These are phyloP conservation scores for Naganishia albida DNA, from an alignment of 1,284 basidiomycete genomes.

Conservation along the genomic window DNA sequence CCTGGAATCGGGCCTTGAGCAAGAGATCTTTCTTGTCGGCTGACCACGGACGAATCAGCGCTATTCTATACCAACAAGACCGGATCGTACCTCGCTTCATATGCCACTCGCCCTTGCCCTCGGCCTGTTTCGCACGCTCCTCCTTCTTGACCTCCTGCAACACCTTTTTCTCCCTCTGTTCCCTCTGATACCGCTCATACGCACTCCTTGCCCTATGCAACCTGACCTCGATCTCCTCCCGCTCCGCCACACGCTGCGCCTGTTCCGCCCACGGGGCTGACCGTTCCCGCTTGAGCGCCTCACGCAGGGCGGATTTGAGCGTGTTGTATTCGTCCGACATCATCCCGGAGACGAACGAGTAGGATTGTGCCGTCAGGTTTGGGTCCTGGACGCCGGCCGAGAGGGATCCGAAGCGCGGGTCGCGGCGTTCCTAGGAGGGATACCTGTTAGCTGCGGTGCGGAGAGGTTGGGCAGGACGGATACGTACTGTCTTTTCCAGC, in stretches of 20 bases:
- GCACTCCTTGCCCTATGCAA: conserved; percentile 75
- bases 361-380: conserved; percentile 71
- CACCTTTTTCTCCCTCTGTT: conserved; percentile 69
- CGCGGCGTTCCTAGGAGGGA: conserved; percentile 78
- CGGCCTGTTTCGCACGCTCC: conserved; percentile 70
- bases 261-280: conserved; percentile 68
- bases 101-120: conserved; percentile 81
- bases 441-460: too few relatives aligned
- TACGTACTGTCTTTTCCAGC: conserved; percentile 64
- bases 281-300: conserved; percentile 67
- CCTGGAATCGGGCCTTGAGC: conserved; percentile 72
- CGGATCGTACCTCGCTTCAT: conserved; percentile 71
- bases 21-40: conserved; percentile 75
- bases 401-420: conserved; percentile 83
- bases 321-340: conserved; percentile 68
- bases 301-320: conserved; percentile 67
- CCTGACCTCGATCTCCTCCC: conserved; percentile 72
- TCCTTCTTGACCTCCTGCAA: conserved; percentile 64
- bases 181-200: conserved; percentile 72
- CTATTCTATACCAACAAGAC: neutral
- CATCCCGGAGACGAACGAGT: conserved; percentile 73
- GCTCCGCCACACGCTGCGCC: conserved; percentile 67
- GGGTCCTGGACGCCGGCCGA: conserved; percentile 65
- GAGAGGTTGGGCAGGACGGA: neutral
- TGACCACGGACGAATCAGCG: conserved; percentile 44